A percentile compares a stretch with the other conserved stretches of the same genome.
These are phyloP conservation scores for Mortierella claussenii DNA, from an alignment of 192 early-diverging fungal species.

Conservation along the genomic window DNA sequence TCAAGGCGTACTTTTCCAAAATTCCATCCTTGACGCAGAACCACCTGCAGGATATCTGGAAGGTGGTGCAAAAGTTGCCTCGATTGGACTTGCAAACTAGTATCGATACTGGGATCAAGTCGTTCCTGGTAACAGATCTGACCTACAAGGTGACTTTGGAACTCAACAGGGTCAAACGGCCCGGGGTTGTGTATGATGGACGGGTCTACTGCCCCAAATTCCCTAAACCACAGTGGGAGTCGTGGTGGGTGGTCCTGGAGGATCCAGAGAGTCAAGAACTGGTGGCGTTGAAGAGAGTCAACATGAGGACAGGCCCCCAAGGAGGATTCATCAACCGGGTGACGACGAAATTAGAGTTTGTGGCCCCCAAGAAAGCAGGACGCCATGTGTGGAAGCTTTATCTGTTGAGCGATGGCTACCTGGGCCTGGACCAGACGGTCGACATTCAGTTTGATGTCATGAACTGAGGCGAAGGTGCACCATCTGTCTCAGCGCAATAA, in stretches of 20 bases:
- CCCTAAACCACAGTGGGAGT: conserved; percentile 92
- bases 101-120: conserved; percentile 61
- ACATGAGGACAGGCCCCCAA: conserved; percentile 66
- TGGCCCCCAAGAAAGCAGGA: conserved; percentile 70
- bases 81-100: conserved; percentile 52
- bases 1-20: conserved; percentile 34
- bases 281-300: conserved; percentile 82
- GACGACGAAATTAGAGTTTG: conserved; percentile 65
- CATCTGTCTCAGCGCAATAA: too few relatives aligned
- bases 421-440: conserved; percentile 75
- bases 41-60: conserved; percentile 55
- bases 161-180: conserved; percentile 14
- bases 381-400: conserved; percentile 66
- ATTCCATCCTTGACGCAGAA: conserved; percentile 8
- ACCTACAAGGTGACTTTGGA: conserved; percentile 36
- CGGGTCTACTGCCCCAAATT: conserved; percentile 87
- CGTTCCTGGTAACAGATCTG: conserved; percentile 47
- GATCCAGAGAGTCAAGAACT: conserved; percentile 72
- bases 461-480: neutral
- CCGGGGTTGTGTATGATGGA: conserved; percentile 50
- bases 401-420: conserved; percentile 83
- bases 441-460: conserved; percentile 58
- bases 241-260: conserved; percentile 92
- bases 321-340: conserved; percentile 53
- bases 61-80: conserved; percentile 59